A percentile compares a stretch with the other conserved stretches of the same genome.
Conservation (phyloP, 495 filamentous ascomycete genomes). For the Hypoxylon perforatum region DNA sequence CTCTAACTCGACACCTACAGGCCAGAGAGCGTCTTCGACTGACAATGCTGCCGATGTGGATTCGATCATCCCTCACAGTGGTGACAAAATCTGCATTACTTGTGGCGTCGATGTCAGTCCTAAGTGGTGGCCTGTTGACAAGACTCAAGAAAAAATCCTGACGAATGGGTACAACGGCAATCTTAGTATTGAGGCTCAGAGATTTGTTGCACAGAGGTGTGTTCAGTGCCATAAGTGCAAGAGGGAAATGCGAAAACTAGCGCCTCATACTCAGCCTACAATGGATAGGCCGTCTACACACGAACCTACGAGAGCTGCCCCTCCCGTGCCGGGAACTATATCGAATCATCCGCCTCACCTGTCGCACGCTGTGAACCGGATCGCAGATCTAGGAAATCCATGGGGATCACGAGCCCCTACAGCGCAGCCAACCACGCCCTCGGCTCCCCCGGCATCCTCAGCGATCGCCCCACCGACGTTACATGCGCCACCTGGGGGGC, state of each 20-base stretch:
- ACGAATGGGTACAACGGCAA: conserved; percentile 55
- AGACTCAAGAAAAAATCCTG: conserved; percentile 52
- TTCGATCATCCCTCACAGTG: conserved; percentile 37
- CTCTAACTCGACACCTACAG: conserved; percentile 15
- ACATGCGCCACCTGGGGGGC: conserved; percentile 31
- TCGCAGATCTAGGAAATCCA: conserved; percentile 32
- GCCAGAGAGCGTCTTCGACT: conserved; percentile 29
- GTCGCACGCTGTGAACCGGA: conserved; percentile 35
- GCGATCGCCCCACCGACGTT: conserved; percentile 31
- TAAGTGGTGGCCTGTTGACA: conserved; percentile 66
- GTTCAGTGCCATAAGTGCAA: conserved; percentile 69
- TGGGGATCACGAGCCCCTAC: conserved; percentile 37
- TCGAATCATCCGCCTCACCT: conserved; percentile 30
- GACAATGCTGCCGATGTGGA: conserved; percentile 18
- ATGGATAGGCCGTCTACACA: conserved; percentile 48
- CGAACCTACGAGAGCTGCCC: conserved; percentile 49
- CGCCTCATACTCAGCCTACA: conserved; percentile 42
- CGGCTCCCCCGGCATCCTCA: conserved; percentile 21
- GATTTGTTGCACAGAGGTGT: conserved; percentile 61
- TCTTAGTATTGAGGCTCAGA: conserved; percentile 54
- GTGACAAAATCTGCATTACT: conserved; percentile 64
- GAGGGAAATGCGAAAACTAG: conserved; percentile 53
- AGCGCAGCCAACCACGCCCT: conserved; percentile 21
- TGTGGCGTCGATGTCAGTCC: conserved; percentile 70
- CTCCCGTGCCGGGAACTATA: conserved; percentile 21